Conservation (phyloP, 495 filamentous ascomycete genomes). For the Penicillium silybi region DNA sequence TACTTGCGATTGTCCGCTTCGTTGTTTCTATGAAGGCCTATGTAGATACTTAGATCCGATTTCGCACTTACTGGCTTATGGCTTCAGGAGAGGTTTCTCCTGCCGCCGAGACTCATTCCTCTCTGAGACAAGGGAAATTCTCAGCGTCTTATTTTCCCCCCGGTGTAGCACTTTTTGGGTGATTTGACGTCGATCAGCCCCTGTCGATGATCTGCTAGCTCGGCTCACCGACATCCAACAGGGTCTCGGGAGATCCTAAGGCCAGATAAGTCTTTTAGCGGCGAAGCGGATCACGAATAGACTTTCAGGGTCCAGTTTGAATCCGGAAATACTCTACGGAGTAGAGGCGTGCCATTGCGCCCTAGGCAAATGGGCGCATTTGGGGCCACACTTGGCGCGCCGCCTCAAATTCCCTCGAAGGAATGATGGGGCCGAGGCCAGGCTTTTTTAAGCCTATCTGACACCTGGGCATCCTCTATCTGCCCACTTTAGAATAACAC, state of each 20-base stretch:
- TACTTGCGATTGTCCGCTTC: neutral
- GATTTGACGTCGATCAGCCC: conserved; percentile 12
- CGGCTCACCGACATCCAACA: neutral
- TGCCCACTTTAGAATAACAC: no score
- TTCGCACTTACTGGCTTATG: no score
- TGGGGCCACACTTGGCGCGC: no score
- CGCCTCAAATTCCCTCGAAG: neutral
- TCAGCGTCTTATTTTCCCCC: conserved; percentile 1
- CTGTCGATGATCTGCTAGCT: conserved; percentile 2
- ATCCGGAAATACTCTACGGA: neutral
- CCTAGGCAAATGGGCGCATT: neutral
- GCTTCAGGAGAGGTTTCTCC: neutral
- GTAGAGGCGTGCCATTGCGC: neutral
- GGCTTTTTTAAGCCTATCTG: neutral
- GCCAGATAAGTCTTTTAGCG: neutral
- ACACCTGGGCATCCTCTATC: neutral
- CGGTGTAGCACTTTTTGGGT: neutral
- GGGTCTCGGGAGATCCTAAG: neutral
- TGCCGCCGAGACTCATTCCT: neutral
- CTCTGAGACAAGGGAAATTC: neutral
- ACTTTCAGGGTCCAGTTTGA: neutral
- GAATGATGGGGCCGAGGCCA: neutral
- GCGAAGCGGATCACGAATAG: neutral
- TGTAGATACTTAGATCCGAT: conserved; percentile 3
- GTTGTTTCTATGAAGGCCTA: neutral